Conservation (phyloP, 225 moss, liverwort and hornwort species). For the Asterella californica region DNA sequence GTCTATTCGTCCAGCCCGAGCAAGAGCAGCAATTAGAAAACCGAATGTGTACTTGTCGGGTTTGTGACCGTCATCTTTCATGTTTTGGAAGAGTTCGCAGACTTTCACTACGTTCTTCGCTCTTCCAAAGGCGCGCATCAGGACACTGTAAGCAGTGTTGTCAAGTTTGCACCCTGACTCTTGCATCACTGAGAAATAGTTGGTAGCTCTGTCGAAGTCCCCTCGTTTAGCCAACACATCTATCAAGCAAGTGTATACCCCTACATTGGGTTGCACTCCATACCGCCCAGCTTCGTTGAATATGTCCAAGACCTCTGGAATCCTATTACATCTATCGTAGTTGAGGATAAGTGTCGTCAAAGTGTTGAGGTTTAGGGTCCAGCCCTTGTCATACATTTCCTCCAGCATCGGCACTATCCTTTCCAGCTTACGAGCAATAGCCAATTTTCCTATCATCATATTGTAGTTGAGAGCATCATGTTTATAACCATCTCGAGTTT, state of each 20-base stretch:
- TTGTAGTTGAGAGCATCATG: conserved; percentile 49
- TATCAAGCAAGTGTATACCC: conserved; percentile 48
- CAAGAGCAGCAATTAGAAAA: conserved; percentile 43
- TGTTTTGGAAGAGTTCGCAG: conserved; percentile 38
- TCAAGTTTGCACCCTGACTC: conserved; percentile 36
- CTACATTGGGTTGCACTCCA: conserved; percentile 36
- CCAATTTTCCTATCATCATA: conserved; percentile 48
- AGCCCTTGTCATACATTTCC: conserved; percentile 39
- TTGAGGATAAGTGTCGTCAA: conserved; percentile 43
- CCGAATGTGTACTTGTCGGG: conserved; percentile 50
- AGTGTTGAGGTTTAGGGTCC: conserved; percentile 38
- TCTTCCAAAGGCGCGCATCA: conserved; percentile 46
- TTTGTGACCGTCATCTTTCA: conserved; percentile 39
- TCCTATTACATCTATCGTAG: conserved; percentile 33
- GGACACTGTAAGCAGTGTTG: conserved; percentile 39
- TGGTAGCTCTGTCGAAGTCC: conserved; percentile 29
- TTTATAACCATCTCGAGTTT: conserved; percentile 37
- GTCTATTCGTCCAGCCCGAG: conserved; percentile 45
- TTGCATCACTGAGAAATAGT: conserved; percentile 38
- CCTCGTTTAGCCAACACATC: conserved; percentile 45
- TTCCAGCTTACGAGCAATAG: conserved; percentile 19
- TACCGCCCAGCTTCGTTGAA: conserved; percentile 29
- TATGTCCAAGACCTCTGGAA: conserved; percentile 37
- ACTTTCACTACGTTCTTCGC: conserved; percentile 40
- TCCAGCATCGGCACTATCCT: conserved; percentile 32